Evolutionary conservation across 805 yeast species (phyloP), one percentile per base, ranked within the genome.

Genomic region (Saturnispora bothae): DNA sequence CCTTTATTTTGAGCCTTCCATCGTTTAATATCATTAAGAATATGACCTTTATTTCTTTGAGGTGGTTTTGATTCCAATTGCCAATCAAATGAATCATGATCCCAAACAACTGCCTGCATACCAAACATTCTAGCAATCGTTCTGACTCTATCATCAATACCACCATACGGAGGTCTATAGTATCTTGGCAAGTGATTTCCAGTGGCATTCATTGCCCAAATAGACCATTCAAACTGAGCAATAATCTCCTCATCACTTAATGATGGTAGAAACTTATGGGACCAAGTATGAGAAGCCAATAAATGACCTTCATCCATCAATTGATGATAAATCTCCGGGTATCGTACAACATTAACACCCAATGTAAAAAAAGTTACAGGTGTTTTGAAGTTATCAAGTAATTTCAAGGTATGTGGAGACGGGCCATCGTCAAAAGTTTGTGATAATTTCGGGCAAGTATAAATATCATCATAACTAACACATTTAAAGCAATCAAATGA

Each of bases 361-460:
- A 88, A 65, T 2, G 85, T 78, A 64, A 89, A 89, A 51, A 89
- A 88, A 0, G 95, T 88, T 0, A 86, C 60, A 39, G 70, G 76
- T 31, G 47, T 51, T 6, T 62, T 57, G 45, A 88, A 59, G n/a
- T 65, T 59, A 3, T 64, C 59, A 18, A 86, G 56, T 22, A 89
- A 65, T 31, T 65, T 65, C 4, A 71, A 62, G 0, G 96, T 88
- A 17, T 73, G 68, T 0, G 74, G 74, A 0, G 88, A 70, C 1
- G 98, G 98, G 0, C 98, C 97, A 56, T 89, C 97, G 56, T 89
- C 98, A 59, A 89, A 89, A 0, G 94, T 79, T 60, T 89, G 97
- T 0, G 88, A 74, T 28, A 89, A 63, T 33, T 65, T 62, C 3
- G 78, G 72, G 56, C 96, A 88, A 1, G 89, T 73, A 48, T 64